Base-by-base conservation (phyloP, 2,329 filamentous ascomycete species). In the Fusarium sp. region DNA sequence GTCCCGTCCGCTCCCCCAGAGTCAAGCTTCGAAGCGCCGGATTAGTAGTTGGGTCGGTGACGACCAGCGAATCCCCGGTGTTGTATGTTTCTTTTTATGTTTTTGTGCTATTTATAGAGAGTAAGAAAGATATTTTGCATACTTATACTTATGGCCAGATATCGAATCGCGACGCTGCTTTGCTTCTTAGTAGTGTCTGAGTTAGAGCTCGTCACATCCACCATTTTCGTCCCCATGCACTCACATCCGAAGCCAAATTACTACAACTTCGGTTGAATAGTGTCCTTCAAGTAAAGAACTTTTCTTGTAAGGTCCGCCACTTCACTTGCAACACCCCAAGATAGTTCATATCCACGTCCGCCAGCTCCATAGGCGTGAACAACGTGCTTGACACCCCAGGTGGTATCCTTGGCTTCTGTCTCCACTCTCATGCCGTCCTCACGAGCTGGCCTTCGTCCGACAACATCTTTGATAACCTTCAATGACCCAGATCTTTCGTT, bases 331-430 rank as follows among this genome's bases (percentile, higher is more conserved):
- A 89, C 81, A 0, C 87, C 87, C 85, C 86, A 87, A 17, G 86
- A 88, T 9, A 89, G 67, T 75, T 90, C 87, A 68, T 83, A 89
- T 0, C 87, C 87, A n/a, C 87, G 80, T 5, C 87, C 87, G 5
- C 86, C 87, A 20, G 86, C 82, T 1, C 87, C 87, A 71, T 90
- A 90, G 0, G 84, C 86, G 75, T 89, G 86, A 5, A 88, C 78
- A 30, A 84, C 67, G 50, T 65, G 51, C 7, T 67, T 69, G 1
- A 71, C 40, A 2, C 41, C 68, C 54, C 44, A 48, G 0, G 40
- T 58, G 0, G 44, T 63, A 2, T 68, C 56, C 10, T 22, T 70
- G 0, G 56, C 57, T 49, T 76, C 75, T 0, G 48, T 65, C 44
- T 76, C 74, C 0, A 77, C 78, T 15, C 86, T 78, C 78, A 88